Base-by-base conservation (phyloP, 2,329 filamentous ascomycete genomes). In the Xylariaceae sp. region DNA sequence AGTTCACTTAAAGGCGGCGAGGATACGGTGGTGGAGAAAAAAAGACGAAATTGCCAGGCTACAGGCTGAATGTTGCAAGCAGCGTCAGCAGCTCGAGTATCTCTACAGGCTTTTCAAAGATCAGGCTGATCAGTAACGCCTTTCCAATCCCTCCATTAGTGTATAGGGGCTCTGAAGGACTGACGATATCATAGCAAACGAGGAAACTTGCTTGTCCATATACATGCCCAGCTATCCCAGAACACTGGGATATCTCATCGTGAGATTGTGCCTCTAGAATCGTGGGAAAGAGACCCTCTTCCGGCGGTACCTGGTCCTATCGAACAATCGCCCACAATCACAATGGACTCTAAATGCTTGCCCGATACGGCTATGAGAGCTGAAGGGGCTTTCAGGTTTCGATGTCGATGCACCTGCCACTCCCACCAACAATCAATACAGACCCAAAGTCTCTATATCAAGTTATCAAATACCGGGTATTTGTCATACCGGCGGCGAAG, bases 21-120 rank as follows among this genome's bases (percentile, higher is more conserved):
- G 36, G n/a, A 10, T 46, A 24, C 27, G 42, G 15, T 53, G 42
- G 50, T 53, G 35, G 50, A 35, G 2, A 40, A 53, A 42, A 23
- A 35, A 21, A 16, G 21, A 18, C 6, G 16, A 36, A 3, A 10
- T 53, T 3, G n/a, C 24, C 13, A 40, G 13, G 24, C 13, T 51
- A 42, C 48, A 29, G 39, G 37, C 45, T 16, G 23, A 47, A 20
- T 47, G 41, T n/a, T 1, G 24, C 18, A 43, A 39, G 15, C 39
- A 48, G 21, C 16, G 20, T 10, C 13, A 40, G 21, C 32, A 21
- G 15, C 15, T 49, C 4, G 11, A 16, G 3, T 1, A 23, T 27
- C n/a, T 56, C 7, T 46, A 53, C 26, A 21, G 4, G 13, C 5
- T 53, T 20, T 53, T 32, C 15, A 24, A 15, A n/a, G 50, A 53